Evolutionary conservation across 257 asterid genomes (phyloP).

Genomic region (Plectranthus barbatus): DNA sequence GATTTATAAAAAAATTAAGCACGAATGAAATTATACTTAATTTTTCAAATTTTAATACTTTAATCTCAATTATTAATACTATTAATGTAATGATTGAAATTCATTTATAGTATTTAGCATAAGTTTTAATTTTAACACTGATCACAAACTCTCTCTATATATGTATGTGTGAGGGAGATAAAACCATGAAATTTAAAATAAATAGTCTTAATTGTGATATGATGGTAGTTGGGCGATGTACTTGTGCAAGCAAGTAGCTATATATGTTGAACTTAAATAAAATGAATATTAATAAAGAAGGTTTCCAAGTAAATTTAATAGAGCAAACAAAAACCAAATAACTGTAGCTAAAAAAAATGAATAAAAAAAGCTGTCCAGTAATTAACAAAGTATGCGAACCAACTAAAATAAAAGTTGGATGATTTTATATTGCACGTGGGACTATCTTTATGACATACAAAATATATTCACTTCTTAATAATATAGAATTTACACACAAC

Average conservation of each 20-base stretch:
- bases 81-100: too few species aligned
- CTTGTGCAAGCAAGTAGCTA: neutral
- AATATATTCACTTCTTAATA: neutral
- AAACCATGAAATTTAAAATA: neutral
- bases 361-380: too few species aligned
- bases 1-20: too few species aligned
- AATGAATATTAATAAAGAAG: neutral
- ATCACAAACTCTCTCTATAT: too few species aligned
- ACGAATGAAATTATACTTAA: too few species aligned
- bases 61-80: too few species aligned
- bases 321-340: neutral
- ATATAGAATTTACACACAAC: slow-evolving; percentile 1
- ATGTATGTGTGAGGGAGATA: too few species aligned
- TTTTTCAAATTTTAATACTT: too few species aligned
- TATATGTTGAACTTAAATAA: neutral
- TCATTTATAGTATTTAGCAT: too few species aligned
- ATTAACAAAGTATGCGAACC: too few species aligned
- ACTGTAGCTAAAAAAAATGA: too few species aligned
- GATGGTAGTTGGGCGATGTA: neutral
- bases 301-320: neutral
- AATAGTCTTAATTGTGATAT: neutral
- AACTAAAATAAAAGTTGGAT: neutral
- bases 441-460: neutral
- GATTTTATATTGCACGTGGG: neutral
- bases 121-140: too few species aligned